These are phyloP conservation scores for Alternaria angustiovoidea DNA, from an alignment of 2,329 filamentous ascomycete genomes.

Conservation along the genomic window DNA sequence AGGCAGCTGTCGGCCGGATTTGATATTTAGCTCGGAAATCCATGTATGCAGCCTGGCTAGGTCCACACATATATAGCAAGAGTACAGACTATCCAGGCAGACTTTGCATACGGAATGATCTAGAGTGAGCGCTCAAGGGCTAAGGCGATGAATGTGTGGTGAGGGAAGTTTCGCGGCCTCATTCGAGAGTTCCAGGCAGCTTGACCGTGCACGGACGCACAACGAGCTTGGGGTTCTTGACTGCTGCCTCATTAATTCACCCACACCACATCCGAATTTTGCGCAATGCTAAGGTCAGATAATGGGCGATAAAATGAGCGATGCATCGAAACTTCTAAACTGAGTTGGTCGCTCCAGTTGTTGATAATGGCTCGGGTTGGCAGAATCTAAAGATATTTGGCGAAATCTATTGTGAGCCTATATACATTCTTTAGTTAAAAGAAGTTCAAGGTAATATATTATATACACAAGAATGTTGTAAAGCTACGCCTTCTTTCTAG, in stretches of 20 bases:
- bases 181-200: not conserved
- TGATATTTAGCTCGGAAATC: not conserved
- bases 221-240: not conserved
- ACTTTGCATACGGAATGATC: not conserved
- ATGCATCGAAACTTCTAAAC: not conserved
- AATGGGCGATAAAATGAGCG: not conserved
- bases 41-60: not conserved
- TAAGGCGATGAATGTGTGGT: not conserved
- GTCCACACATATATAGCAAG: not conserved
- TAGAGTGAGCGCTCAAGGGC: not conserved
- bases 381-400: not conserved
- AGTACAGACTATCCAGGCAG: not conserved
- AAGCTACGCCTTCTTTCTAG: not conserved
- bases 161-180: not conserved
- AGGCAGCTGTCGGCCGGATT: conserved; percentile 5
- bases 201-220: not conserved
- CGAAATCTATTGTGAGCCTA: not conserved
- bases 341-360: not conserved
- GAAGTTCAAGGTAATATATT: not conserved
- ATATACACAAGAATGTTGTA: not conserved
- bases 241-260: not conserved
- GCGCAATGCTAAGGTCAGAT: not conserved
- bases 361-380: not conserved
- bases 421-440: not conserved
- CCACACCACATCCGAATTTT: not conserved